phyloP scores from a whole-genome alignment of 805 yeast species.

The Candida quercuum region DNA sequence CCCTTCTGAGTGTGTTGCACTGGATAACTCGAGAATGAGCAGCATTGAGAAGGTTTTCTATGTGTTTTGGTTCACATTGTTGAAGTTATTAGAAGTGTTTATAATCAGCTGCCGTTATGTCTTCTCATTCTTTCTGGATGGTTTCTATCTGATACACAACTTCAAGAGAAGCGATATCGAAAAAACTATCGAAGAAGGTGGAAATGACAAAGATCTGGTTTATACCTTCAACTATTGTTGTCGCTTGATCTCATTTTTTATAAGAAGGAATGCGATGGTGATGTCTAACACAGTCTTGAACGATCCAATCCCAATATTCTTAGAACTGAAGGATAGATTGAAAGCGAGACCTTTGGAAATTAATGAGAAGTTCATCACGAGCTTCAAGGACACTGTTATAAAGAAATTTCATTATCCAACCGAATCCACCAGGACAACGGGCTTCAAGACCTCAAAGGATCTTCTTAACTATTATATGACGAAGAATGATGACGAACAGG shows the following conservation, averaged over 20 bases:
- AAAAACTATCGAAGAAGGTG: no score
- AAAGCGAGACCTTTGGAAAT: slow-evolving; percentile 16
- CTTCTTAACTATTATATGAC: no score
- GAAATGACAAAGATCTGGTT: no score
- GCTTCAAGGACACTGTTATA: slow-evolving; percentile 13
- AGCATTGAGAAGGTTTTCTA: not conserved
- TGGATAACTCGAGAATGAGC: not conserved
- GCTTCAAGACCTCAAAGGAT: no score
- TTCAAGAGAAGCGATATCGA: no score
- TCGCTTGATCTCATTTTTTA: no score
- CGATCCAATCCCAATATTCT: slow-evolving; percentile 16
- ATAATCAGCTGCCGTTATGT: not conserved
- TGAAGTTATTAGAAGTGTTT: not conserved
- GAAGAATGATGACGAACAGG: not conserved
- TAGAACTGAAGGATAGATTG: slow-evolving; percentile 10
- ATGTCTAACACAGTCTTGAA: no score
- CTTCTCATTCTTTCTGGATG: no score
- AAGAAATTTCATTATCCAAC: slow-evolving; percentile 17
- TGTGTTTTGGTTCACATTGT: slow-evolving; percentile 1
- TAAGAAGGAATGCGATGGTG: no score
- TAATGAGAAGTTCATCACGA: slow-evolving; percentile 16
- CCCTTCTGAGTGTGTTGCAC: not conserved
- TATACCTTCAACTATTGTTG: no score
- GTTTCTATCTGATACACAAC: no score
- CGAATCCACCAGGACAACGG: no score